Evolutionary conservation across 148 eudicot genomes (phyloP).

Genomic region (Rhododendron henanense): DNA sequence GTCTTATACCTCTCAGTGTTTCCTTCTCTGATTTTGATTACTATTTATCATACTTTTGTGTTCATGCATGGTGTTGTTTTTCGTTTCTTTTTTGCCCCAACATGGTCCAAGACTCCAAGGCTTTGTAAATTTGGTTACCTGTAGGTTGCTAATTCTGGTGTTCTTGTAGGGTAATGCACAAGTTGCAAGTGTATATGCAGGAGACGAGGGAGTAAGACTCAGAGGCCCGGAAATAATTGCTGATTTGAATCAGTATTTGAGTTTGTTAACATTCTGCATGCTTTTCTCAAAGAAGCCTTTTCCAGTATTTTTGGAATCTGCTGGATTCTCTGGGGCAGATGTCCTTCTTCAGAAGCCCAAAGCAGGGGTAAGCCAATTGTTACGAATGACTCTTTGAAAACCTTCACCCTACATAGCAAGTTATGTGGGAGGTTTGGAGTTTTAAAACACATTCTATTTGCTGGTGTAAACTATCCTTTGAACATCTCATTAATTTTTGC

Average conservation of each 20-base stretch:
- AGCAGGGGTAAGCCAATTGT: conserved; percentile 66
- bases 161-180: conserved; percentile 69
- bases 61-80: conserved; percentile 4
- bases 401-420: neutral
- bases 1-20: neutral
- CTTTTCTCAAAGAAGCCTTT: conserved; percentile 94
- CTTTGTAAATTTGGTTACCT: neutral
- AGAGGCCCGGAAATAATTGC: conserved; percentile 60
- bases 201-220: conserved; percentile 62
- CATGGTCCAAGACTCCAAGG: neutral
- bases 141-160: neutral
- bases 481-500: conserved; percentile 17
- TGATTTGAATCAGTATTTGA: conserved; percentile 58
- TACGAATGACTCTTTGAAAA: conserved; percentile 3
- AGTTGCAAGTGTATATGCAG: conserved; percentile 84
- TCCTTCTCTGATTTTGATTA: neutral
- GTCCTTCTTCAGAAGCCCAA: conserved; percentile 95
- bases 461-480: too few relatives aligned
- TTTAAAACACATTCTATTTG: too few relatives aligned
- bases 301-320: conserved; percentile 83
- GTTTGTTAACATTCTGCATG: conserved; percentile 64
- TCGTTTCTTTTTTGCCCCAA: neutral
- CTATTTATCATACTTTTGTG: neutral
- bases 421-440: too few relatives aligned
- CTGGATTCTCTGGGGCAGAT: conserved; percentile 67